These are phyloP conservation scores for Teratosphaeriaceae sp. DNA, from an alignment of 2,329 filamentous ascomycete species.

Conservation along the genomic window DNA sequence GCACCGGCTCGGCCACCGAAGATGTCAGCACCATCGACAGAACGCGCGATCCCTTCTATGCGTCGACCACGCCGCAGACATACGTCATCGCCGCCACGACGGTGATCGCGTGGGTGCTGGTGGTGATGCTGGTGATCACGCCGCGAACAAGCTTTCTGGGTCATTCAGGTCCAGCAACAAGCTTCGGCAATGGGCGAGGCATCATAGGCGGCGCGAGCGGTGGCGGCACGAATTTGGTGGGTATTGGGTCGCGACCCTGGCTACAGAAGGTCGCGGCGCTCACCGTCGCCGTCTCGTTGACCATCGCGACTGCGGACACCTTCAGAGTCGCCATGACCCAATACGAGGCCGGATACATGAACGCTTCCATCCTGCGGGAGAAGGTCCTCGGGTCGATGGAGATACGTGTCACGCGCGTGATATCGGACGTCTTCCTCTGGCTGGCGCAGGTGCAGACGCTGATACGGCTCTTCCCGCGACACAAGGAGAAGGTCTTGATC, in stretches of 20 bases:
- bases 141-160: conserved; percentile 90
- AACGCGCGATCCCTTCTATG: conserved; percentile 82
- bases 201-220: conserved; percentile 76
- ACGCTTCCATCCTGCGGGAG: conserved; percentile 67
- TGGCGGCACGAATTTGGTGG: conserved; percentile 58
- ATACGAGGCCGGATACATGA: conserved; percentile 72
- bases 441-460: conserved; percentile 94
- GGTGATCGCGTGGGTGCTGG: conserved; percentile 82
- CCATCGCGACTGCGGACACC: conserved; percentile 87
- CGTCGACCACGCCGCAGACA: conserved; percentile 84
- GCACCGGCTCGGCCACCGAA: conserved; percentile 39
- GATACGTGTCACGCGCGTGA: conserved; percentile 82
- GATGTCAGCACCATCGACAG: conserved; percentile 53
- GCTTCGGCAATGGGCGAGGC: conserved; percentile 59
- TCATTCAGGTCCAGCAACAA: conserved; percentile 49
- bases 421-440: conserved; percentile 96
- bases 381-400: conserved; percentile 78
- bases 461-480: conserved; percentile 89
- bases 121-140: conserved; percentile 90
- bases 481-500: conserved; percentile 96
- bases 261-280: conserved; percentile 66
- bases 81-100: conserved; percentile 91
- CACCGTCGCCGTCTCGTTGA: conserved; percentile 71
- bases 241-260: conserved; percentile 87
- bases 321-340: conserved; percentile 78